These are phyloP conservation scores for Uncinocarpus reesii DNA, from an alignment of 2,329 filamentous ascomycete species.

Conservation along the genomic window DNA sequence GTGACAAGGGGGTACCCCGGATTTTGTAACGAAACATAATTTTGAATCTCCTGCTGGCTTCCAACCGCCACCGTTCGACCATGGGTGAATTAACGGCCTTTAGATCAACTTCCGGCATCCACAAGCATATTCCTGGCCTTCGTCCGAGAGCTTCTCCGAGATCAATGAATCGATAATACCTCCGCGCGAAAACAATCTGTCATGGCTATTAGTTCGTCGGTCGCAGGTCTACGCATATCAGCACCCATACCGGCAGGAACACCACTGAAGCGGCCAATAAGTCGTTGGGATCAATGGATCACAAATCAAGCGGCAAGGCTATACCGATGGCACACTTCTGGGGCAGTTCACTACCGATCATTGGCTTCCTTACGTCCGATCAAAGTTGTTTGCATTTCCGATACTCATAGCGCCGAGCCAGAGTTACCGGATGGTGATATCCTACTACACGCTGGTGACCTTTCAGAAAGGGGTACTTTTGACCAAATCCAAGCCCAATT, in stretches of 20 bases:
- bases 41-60: background rate
- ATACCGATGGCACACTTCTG: conserved; percentile 1
- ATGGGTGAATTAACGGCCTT: background rate
- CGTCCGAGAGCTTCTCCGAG: background rate
- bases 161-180: background rate
- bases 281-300: background rate
- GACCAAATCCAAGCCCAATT: conserved; percentile 34
- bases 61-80: background rate
- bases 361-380: conserved; percentile 36
- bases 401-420: conserved; percentile 36
- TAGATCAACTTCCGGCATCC: background rate
- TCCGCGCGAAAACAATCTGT: background rate
- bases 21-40: background rate
- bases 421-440: conserved; percentile 36
- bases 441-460: conserved; percentile 42
- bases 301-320: background rate
- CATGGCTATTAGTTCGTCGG: background rate
- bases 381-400: conserved; percentile 30
- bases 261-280: background rate
- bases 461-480: conserved; percentile 39
- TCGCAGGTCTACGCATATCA: background rate
- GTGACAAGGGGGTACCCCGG: background rate
- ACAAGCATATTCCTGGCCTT: background rate
- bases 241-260: background rate
- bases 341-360: background rate